Percentiles rank a stretch among this genome's conserved stretches.
These are phyloP conservation scores for Phytopythium kandeliae DNA, from an alignment of 352 stramenopile species.

Conservation along the genomic window DNA sequence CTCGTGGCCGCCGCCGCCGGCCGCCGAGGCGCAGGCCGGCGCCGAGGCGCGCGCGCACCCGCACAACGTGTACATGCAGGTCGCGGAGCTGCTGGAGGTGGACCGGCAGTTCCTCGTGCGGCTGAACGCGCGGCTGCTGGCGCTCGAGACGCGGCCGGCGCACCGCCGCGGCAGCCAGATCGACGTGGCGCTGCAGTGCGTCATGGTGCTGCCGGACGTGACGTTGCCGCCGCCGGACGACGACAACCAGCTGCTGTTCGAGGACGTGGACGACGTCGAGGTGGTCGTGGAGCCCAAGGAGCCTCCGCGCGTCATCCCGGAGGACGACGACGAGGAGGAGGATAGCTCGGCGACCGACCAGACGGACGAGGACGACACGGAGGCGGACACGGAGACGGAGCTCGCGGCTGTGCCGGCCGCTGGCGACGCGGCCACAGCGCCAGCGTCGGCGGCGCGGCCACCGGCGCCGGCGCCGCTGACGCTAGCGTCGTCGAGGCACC, in stretches of 20 bases:
- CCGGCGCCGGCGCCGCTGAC: background rate
- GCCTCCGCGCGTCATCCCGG: slow-evolving; percentile 4
- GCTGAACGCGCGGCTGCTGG: slow-evolving; percentile 61
- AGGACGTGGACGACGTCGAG: slow-evolving; percentile 20
- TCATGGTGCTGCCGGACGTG: slow-evolving; percentile 80
- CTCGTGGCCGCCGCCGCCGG: background rate
- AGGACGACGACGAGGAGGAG: slow-evolving; percentile 15
- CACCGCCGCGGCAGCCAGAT: slow-evolving; percentile 71
- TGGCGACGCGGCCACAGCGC: background rate
- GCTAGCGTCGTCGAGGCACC: slow-evolving; percentile 1
- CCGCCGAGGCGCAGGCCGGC: background rate
- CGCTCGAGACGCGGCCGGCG: slow-evolving; percentile 41
- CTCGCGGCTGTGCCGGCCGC: slow-evolving; percentile 5
- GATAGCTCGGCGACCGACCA: slow-evolving; percentile 21
- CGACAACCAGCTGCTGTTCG: slow-evolving; percentile 27
- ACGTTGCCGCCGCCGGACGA: slow-evolving; percentile 56
- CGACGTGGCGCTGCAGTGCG: slow-evolving; percentile 59
- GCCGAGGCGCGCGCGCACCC: background rate
- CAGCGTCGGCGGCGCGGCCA: too few relatives aligned
- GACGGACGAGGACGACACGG: slow-evolving; percentile 24
- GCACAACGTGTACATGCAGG: slow-evolving; percentile 48
- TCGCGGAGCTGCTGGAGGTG: slow-evolving; percentile 67
- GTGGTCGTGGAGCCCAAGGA: slow-evolving; percentile 15
- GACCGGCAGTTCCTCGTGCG: slow-evolving; percentile 45
- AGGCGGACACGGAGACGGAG: slow-evolving; percentile 12